Evolutionary conservation across 768 basidiomycete genomes (phyloP), one percentile per base, ranked within the genome.

Genomic region (Auriscalpium vulgare): DNA sequence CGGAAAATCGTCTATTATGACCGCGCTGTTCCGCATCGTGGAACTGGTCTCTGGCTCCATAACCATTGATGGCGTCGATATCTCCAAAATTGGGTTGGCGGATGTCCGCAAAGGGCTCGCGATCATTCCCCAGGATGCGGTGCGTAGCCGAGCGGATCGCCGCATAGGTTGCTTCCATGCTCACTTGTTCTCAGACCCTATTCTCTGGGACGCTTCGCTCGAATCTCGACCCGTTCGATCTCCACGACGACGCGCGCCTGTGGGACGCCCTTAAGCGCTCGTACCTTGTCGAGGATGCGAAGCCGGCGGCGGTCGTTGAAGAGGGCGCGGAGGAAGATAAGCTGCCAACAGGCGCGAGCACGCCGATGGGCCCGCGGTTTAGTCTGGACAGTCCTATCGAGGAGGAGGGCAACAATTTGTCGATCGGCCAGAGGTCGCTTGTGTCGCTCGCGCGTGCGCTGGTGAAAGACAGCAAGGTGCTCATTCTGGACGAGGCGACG

Each of bases 401-500:
- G 59, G 88, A 88, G 56, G 94, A 95, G 66, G 95, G 95, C 21
- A 75, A 73, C 34, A 95, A 95, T 66, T 64, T 95, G 59, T 89
- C 87, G 8, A 84, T 92, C 38, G 88, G 89, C 34, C 80, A 82
- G 82, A 79, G 92, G 21, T 89, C 86, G 10, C 74, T 95, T 36
- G 88, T 95, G 17, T 91, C 89, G 3, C 77, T 95, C 35, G 95
- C 95, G 14, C 78, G 95, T 37, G 95, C 94, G 0, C 71, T 97
- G 23, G 93, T 95, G 37, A 90, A 93, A 62, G 81, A 93, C 66
- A 78, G 87, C 11, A 85, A 82, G 66, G 82, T 95, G 36, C 83
- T 95, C 50, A 83, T 97, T 47, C 75, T 97, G 10, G 94, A 97
- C 66, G 93, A 95, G 73, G 92, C 92, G 0, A 94, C 91, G 50